Percentiles rank a stretch among this genome's conserved stretches.
These are phyloP conservation scores for Solanum chiquidenum DNA, from an alignment of 257 asterid species.

Conservation along the genomic window DNA sequence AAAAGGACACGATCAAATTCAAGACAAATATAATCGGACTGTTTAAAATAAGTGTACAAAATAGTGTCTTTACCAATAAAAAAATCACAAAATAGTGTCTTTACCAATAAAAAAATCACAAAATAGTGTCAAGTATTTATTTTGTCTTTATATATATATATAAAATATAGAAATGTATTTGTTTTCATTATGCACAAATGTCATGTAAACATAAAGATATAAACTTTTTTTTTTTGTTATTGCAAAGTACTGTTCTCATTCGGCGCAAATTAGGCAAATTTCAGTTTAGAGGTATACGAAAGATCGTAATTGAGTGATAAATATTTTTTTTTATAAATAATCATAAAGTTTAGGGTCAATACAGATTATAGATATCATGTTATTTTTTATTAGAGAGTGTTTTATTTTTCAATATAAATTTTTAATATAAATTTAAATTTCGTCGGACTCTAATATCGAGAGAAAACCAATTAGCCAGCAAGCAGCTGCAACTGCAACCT, in stretches of 20 bases:
- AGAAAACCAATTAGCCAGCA: neutral
- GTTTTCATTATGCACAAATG: neutral
- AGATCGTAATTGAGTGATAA: neutral
- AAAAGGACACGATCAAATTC: too few relatives aligned
- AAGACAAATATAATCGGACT: too few relatives aligned
- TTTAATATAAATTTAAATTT: neutral
- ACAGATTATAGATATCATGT: neutral
- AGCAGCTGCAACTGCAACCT: neutral
- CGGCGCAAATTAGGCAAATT: neutral
- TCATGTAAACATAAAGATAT: neutral
- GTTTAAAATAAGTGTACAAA: too few relatives aligned
- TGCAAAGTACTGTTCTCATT: neutral
- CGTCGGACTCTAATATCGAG: neutral
- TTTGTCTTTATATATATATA: too few relatives aligned
- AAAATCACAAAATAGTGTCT: neutral
- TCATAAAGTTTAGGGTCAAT: neutral
- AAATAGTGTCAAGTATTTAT: neutral
- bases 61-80: neutral
- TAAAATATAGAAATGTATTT: neutral
- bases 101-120: neutral
- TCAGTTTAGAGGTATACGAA: neutral
- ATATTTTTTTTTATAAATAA: neutral
- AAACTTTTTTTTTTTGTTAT: neutral
- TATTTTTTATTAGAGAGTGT: neutral
- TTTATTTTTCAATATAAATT: fast-evolving